A percentile compares a stretch with the other conserved stretches of the same genome.
These are phyloP conservation scores for Suillus plorans DNA, from an alignment of 768 basidiomycete species.

Conservation along the genomic window DNA sequence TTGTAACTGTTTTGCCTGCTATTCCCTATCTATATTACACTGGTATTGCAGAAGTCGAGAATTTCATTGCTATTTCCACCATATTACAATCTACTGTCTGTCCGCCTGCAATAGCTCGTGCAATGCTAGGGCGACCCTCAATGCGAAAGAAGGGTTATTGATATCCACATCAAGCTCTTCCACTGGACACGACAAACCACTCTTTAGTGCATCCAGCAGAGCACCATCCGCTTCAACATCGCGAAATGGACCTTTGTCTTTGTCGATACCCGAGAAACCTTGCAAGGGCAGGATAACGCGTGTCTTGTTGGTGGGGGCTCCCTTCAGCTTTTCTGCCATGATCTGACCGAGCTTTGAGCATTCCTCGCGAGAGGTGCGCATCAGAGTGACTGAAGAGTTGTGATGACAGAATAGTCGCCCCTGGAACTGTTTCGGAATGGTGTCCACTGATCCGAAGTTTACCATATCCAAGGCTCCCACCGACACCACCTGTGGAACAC, in stretches of 20 bases:
- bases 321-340: slow-evolving; percentile 20
- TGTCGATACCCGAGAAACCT: slow-evolving; percentile 28
- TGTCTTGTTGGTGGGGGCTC: slow-evolving; percentile 16
- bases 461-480: slow-evolving; percentile 34
- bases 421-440: slow-evolving; percentile 21
- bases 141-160: slow-evolving; percentile 25
- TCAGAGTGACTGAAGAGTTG: slow-evolving; percentile 28
- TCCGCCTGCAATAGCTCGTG: slow-evolving; percentile 17
- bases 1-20: slow-evolving; percentile 43
- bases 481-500: slow-evolving; percentile 30
- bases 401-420: slow-evolving; percentile 21
- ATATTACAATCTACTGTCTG: neutral
- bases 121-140: slow-evolving; percentile 15
- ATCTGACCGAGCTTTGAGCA: slow-evolving; percentile 21
- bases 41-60: slow-evolving; percentile 14
- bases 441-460: slow-evolving; percentile 31
- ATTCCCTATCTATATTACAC: slow-evolving; percentile 15
- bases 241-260: slow-evolving; percentile 21
- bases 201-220: slow-evolving; percentile 18
- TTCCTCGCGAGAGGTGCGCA: slow-evolving; percentile 29
- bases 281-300: slow-evolving; percentile 23
- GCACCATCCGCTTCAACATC: slow-evolving; percentile 25
- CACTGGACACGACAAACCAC: slow-evolving; percentile 17
- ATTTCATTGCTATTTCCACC: slow-evolving; percentile 2
- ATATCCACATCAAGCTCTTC: slow-evolving; percentile 26